Base-by-base conservation (phyloP, 2,329 filamentous ascomycete genomes). In the Ceratocystis ficicola region DNA sequence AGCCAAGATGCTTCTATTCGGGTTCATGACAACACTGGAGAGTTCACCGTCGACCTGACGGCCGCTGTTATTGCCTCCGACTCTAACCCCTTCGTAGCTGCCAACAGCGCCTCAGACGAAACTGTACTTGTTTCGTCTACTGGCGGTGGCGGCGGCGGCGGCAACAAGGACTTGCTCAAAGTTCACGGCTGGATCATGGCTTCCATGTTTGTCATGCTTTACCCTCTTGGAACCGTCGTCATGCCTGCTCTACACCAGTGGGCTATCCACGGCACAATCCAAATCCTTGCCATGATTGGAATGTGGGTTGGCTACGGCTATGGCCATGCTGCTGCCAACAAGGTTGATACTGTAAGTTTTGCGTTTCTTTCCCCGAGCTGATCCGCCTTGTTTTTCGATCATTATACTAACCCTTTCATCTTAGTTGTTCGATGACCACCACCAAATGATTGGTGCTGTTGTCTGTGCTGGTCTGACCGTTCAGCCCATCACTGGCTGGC, bases 291-390 rank as follows among this genome's bases (percentile, higher is more conserved):
- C 55, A 82, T 84, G 71, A 67, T 81, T 17, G 73, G 79, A 48
- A 83, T 86, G 80, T 84, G 85, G 77, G 79, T 76, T 12, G 83
- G 81, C 15, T 83, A 87, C 65, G 83, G 76, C 2, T 70, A 86
- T 15, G 85, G 85, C 20, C 75, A 84, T 41, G 75, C 78, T 50
- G 72, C 77, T 3, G 78, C 81, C 17, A 70, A 74, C 8, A 73
- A 78, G n/a, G 70, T 70, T 0, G 72, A 73, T 52, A 70, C 73
- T 69, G 81, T 83, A 74, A 73, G 79, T 76, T 46, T 61, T 32
- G 5, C 20, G 8, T 70, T 71, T 65, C 20, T 44, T 22, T 46
- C 50, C 20, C 8, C 15, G 20, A 3, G 22, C 7, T 55, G 55
- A 12, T 12, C 70, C 71, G 66, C 50, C 55, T n/a, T 30, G 15